phyloP scores from a whole-genome alignment of 805 yeast species.

The Pichia scutulata region DNA sequence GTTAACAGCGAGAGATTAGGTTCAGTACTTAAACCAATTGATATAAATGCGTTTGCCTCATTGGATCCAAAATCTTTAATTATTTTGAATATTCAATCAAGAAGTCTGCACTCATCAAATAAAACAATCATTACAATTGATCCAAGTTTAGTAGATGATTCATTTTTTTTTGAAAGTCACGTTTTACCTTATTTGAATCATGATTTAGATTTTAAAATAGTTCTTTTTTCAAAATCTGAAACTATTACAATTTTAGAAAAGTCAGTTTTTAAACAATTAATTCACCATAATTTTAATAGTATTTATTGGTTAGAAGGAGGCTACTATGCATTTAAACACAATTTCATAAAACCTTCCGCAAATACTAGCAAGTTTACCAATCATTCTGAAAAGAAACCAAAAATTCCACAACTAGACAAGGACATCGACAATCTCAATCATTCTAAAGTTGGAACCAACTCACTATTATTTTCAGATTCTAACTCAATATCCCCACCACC shows the following conservation, averaged over 20 bases:
- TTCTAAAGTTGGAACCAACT: not conserved
- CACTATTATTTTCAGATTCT: not conserved
- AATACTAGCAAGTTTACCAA: not conserved
- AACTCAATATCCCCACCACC: not conserved
- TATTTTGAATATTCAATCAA: conserved; percentile 3
- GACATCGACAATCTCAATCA: not conserved
- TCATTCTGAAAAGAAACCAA: not conserved
- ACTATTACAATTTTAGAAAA: conserved; percentile 4
- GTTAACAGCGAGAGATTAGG: too few species aligned
- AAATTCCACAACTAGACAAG: not conserved
- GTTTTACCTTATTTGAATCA: conserved; percentile 4
- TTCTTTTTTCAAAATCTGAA: conserved; percentile 8
- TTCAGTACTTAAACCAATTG: not conserved
- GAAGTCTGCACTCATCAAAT: conserved; percentile 3
- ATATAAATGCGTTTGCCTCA: not conserved
- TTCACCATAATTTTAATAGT: not conserved
- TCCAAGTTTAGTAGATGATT: not conserved
- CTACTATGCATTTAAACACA: conserved; percentile 4
- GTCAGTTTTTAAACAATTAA: not conserved
- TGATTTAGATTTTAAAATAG: conserved; percentile 1
- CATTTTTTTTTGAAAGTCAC: not conserved
- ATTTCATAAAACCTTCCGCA: conserved; percentile 5
- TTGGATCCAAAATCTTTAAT: conserved; percentile 1
- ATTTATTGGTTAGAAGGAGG: conserved; percentile 34
- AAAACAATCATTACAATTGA: not conserved